phyloP scores from a whole-genome alignment of 192 early-diverging fungal genomes.

The Coemansia sp. region DNA sequence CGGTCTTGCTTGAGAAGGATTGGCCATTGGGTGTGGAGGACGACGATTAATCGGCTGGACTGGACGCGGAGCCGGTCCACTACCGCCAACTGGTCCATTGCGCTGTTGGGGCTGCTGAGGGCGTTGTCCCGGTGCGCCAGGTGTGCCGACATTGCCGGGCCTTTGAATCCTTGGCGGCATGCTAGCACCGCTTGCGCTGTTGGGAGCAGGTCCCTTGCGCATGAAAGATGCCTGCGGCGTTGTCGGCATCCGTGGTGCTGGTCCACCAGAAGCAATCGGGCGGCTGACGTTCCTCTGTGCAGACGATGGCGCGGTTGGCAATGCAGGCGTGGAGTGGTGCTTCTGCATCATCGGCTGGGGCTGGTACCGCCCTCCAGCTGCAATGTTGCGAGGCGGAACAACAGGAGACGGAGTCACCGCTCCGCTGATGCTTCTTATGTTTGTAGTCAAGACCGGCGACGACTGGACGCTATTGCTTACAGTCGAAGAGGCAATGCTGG shows the following conservation, averaged over 20 bases:
- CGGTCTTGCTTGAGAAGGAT: background rate
- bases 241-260: background rate
- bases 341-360: constrained; percentile 1
- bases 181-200: background rate
- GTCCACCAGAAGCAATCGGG: background rate
- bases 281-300: background rate
- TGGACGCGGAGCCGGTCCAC: background rate
- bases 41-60: constrained; percentile 6
- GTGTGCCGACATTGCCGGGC: background rate
- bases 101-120: constrained; percentile 4
- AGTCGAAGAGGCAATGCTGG: background rate
- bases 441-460: background rate
- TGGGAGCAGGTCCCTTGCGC: constrained; percentile 1
- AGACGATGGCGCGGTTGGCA: background rate
- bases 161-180: background rate
- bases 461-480: background rate
- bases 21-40: background rate
- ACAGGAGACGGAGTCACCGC: background rate
- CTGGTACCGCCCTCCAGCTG: background rate
- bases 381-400: background rate
- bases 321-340: background rate
- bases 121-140: background rate
- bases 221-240: background rate
- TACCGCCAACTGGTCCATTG: constrained; percentile 1
- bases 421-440: background rate